Base-by-base conservation (phyloP, 2,329 filamentous ascomycete species). In the Colletotrichum sp. region DNA sequence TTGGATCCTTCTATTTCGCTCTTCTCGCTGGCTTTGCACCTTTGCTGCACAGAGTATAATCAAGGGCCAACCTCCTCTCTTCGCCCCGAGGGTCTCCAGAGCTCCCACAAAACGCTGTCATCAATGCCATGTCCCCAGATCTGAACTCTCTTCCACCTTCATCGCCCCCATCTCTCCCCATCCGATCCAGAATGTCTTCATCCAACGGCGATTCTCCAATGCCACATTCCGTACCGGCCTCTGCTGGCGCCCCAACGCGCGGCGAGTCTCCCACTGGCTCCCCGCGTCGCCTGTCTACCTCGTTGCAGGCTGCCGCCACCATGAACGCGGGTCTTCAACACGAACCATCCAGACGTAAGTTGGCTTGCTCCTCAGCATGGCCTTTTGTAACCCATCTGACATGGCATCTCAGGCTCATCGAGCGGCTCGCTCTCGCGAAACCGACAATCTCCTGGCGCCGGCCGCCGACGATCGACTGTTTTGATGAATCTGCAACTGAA, bases 271-370 rank as follows among this genome's bases (percentile, higher is more conserved):
- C 92, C 30, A 90, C 91, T 36, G 88, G 91, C 64, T 92, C 92
- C 61, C 90, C 92, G 49, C 89, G 93, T 79, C 92, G 92, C 66
- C 90, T 93, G 39, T 92, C 93, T 55, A 89, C 91, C 77, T 95
- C 94, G 16, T 89, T 97, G 12, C 94, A 94, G 82, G 94, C 94
- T 68, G 92, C 95, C 15, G 94, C 94, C 9, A 93, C 94, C 59
- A 90, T 96, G 84, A 96, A 96, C 82, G 93, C 94, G 32, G 92
- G 95, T 68, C 90, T 95, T 32, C 92, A 94, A 79, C 91, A 90
- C 78, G 91, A 94, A 81, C 88, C 91, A 52, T 90, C 90, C 15
- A 85, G 89, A 82, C 87, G 91, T 92, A 87, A 63, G 88, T n/a
- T 52, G n/a, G 44, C n/a, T 25, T 12, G 44, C 81, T 13, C n/a